A percentile compares a stretch with the other conserved stretches of the same genome.
Conservation (phyloP, 2,329 filamentous ascomycete genomes). For the Aureobasidium sp. region DNA sequence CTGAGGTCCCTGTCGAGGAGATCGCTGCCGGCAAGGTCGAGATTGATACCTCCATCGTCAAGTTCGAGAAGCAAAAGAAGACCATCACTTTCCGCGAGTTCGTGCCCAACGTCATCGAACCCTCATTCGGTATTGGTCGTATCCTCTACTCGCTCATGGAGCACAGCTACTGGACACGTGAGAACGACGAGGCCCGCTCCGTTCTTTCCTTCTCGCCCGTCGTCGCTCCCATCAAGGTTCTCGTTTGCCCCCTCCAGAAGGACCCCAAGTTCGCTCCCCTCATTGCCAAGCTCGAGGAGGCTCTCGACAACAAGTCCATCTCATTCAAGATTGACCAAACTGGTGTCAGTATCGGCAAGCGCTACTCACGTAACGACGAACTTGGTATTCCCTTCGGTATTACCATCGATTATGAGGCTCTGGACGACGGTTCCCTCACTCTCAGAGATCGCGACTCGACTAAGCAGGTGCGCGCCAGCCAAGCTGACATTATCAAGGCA, state of each 20-base stretch:
- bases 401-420: constrained; percentile 91
- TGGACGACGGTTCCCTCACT: constrained; percentile 79
- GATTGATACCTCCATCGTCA: constrained; percentile 69
- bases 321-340: constrained; percentile 86
- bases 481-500: constrained; percentile 71
- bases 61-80: constrained; percentile 74
- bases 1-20: constrained; percentile 64
- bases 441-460: constrained; percentile 86
- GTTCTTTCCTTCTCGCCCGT: constrained; percentile 68
- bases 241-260: constrained; percentile 80
- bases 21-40: constrained; percentile 66
- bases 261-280: constrained; percentile 75
- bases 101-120: constrained; percentile 80
- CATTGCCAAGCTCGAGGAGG: constrained; percentile 62
- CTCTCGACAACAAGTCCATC: constrained; percentile 66
- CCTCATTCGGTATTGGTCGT: constrained; percentile 92
- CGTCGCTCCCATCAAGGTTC: constrained; percentile 89
- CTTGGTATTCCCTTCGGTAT: constrained; percentile 89
- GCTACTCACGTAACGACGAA: constrained; percentile 91
- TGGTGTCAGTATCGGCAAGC: constrained; percentile 86
- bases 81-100: constrained; percentile 82
- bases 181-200: constrained; percentile 73
- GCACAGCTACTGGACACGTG: constrained; percentile 90
- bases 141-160: constrained; percentile 91
- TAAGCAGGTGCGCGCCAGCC: constrained; percentile 76